Conservation (phyloP, 257 asterid genomes). For the Fraxinus anomala region DNA sequence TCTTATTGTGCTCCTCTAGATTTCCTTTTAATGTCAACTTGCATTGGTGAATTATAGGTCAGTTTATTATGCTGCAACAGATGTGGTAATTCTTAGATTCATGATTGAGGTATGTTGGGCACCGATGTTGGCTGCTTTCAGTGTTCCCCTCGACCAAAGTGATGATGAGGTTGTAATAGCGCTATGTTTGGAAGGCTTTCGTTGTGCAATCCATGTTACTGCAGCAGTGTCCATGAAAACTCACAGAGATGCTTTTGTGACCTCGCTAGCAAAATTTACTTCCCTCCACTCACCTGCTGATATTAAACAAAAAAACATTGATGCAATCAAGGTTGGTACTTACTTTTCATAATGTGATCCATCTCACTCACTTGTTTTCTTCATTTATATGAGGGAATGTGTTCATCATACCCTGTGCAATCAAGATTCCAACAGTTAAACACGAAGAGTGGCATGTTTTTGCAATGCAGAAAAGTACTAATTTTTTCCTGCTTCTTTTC, state of each 20-base stretch:
- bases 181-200: slow-evolving; percentile 90
- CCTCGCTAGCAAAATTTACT: slow-evolving; percentile 96
- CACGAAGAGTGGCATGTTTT: slow-evolving; percentile 11
- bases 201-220: slow-evolving; percentile 85
- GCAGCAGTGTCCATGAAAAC: slow-evolving; percentile 99
- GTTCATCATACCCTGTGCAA: background rate
- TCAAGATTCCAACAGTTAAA: slow-evolving; percentile 13
- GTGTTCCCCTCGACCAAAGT: slow-evolving; percentile 96
- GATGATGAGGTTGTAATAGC: slow-evolving; percentile 74
- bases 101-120: slow-evolving; percentile 99
- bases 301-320: slow-evolving; percentile 89
- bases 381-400: background rate
- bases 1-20: slow-evolving; percentile 12
- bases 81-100: slow-evolving; percentile 88
- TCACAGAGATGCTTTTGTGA: slow-evolving; percentile 95
- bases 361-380: background rate
- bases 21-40: slow-evolving; percentile 34
- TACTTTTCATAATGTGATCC: slow-evolving; percentile 15
- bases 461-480: background rate
- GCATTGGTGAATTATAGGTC: slow-evolving; percentile 69
- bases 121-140: slow-evolving; percentile 98
- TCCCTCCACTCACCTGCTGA: slow-evolving; percentile 98
- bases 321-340: slow-evolving; percentile 84
- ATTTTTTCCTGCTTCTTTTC: slow-evolving; percentile 11
- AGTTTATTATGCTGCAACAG: slow-evolving; percentile 92